phyloP scores from a whole-genome alignment of 768 basidiomycete species.

The Zangia roseola region DNA sequence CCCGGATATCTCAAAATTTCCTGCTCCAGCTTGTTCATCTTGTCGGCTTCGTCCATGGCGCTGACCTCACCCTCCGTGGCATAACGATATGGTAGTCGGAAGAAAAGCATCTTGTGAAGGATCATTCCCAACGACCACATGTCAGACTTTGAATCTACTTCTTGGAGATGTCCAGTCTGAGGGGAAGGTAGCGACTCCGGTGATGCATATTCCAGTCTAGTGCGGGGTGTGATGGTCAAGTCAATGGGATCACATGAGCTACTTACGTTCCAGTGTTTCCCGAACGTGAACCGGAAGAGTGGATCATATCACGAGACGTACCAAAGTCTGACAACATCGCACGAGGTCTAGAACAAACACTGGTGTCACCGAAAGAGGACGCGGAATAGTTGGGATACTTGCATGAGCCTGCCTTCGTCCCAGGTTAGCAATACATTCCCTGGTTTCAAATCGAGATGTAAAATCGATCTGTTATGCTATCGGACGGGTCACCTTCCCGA shows the following conservation, averaged over 20 bases:
- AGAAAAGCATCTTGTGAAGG: constrained; percentile 89
- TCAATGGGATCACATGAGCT: background rate
- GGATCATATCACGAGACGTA: constrained; percentile 88
- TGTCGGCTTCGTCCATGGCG: constrained; percentile 53
- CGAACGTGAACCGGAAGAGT: constrained; percentile 62
- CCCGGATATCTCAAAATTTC: constrained; percentile 78
- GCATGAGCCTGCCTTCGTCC: constrained; percentile 86
- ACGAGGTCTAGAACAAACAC: constrained; percentile 56
- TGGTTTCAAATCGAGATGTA: constrained; percentile 93
- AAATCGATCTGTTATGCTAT: constrained; percentile 78
- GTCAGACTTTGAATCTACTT: constrained; percentile 85
- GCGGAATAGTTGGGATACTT: constrained; percentile 21
- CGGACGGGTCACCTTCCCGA: constrained; percentile 5
- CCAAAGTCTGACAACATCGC: constrained; percentile 97
- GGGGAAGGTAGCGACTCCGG: constrained; percentile 83
- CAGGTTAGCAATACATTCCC: constrained; percentile 91
- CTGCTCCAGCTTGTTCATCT: constrained; percentile 65
- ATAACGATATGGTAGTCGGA: constrained; percentile 81
- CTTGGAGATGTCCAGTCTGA: constrained; percentile 59
- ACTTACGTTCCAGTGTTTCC: constrained; percentile 95
- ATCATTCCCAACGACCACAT: constrained; percentile 99
- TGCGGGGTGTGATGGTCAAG: background rate
- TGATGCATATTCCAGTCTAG: constrained; percentile 80
- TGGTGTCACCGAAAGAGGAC: background rate
- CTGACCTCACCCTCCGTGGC: constrained; percentile 59